These are phyloP conservation scores for Ustilago curta DNA, from an alignment of 1,284 basidiomycete genomes.

Conservation along the genomic window DNA sequence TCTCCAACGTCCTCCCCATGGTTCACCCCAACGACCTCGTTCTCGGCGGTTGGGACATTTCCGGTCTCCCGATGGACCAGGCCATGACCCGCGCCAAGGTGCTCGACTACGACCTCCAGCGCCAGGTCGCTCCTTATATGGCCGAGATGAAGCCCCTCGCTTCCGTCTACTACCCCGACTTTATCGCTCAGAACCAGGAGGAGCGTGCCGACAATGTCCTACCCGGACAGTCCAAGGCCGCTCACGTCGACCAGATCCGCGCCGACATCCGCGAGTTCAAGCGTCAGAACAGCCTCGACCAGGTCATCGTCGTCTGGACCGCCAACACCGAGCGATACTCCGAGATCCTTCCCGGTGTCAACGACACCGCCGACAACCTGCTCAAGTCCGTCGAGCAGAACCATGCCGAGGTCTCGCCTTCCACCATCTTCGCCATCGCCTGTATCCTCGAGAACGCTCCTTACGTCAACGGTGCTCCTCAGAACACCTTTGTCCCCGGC, in stretches of 20 bases:
- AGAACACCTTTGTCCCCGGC: conserved; percentile 99
- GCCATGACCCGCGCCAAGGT: conserved; percentile 95
- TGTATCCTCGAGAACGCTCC: conserved; percentile 94
- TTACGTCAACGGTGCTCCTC: conserved; percentile 97
- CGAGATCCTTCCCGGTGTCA: conserved; percentile 91
- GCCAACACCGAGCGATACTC: conserved; percentile 99
- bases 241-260: conserved; percentile 91
- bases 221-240: conserved; percentile 85
- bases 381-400: conserved; percentile 84
- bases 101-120: conserved; percentile 95
- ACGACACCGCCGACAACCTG: conserved; percentile 92
- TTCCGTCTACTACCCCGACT: conserved; percentile 80
- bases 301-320: conserved; percentile 92
- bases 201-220: conserved; percentile 93
- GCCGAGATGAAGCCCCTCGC: conserved; percentile 86
- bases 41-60: conserved; percentile 97
- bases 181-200: conserved; percentile 96
- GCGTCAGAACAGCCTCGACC: conserved; percentile 81
- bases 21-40: conserved; percentile 99
- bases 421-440: conserved; percentile 93
- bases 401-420: conserved; percentile 93
- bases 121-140: conserved; percentile 90
- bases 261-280: conserved; percentile 95
- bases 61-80: conserved; percentile 83
- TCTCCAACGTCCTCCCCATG: conserved; percentile 95